Base-by-base conservation (phyloP, 768 basidiomycete genomes). In the Coprinopsis sp. region DNA sequence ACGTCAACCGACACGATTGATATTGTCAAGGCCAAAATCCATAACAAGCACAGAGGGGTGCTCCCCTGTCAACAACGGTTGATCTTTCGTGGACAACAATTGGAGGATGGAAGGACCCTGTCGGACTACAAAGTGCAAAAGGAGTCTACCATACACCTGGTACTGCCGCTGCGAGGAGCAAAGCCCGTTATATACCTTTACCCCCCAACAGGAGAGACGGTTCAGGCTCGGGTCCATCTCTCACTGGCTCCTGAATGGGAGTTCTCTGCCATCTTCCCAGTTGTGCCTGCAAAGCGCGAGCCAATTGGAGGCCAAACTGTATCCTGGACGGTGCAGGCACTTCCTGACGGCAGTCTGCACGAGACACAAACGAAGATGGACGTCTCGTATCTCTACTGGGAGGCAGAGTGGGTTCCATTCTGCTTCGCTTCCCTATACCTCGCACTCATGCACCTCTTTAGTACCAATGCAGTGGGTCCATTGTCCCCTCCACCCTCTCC, bases 171-270 rank as follows among this genome's bases (percentile, higher is more conserved):
- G 7, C 21, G 37, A 21, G 18, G 14, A 21, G 37, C n/a, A n/a
- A 69, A 70, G 36, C 69, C 68, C 2, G 62, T 68, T 37, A 62
- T 68, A 19, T 69, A 70, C 42, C 54, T 70, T 19, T 58, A 60
- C 45, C 60, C 65, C 1, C 65, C 69, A 0, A 13, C 37, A 13
- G 58, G 63, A 23, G 47, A 58, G 6, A 50, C 59, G 4, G 61
- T 58, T 4, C 51, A 54, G 3, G 59, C 71, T 37, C 33, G 47
- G 2, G n/a, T n/a, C n/a, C n/a, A n/a, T n/a, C 60, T 73, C 10
- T 58, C 59, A 10, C 55, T 71, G 16, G 46, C 46, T 0, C 56
- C 56, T 14, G 48, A 64, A n/a, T 67, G 66, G 66, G 29, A 49
- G 12, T 64, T 71, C 39, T 66, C 65, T 6, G 56, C 58, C 1